Conservation (phyloP, 129 eudicot genomes). For the Escallonia herrerae region DNA sequence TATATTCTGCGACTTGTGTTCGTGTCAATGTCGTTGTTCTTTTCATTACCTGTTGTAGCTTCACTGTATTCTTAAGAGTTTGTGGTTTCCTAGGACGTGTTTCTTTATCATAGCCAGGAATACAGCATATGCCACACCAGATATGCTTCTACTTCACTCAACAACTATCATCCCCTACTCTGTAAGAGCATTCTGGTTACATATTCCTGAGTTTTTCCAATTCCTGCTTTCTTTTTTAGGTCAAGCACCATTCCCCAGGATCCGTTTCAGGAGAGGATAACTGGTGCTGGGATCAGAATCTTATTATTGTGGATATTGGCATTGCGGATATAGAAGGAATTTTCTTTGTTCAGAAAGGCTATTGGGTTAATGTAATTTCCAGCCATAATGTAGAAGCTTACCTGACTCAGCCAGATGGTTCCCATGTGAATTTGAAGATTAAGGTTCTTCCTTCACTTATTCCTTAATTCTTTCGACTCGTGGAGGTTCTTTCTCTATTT, state of each 20-base stretch:
- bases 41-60: not conserved
- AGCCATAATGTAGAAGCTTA: conserved; percentile 83
- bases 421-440: conserved; percentile 63
- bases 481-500: too few relatives aligned
- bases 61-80: not conserved
- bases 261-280: conserved; percentile 51
- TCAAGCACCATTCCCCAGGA: conserved; percentile 48
- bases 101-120: not conserved
- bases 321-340: conserved; percentile 67
- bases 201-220: not conserved
- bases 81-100: not conserved
- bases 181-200: too few relatives aligned
- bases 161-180: not conserved
- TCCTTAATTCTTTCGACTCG: too few relatives aligned
- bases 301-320: conserved; percentile 47
- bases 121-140: not conserved
- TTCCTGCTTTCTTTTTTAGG: conserved; percentile 29
- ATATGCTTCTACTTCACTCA: not conserved
- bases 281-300: conserved; percentile 96
- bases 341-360: conserved; percentile 73
- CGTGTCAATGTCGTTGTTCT: not conserved
- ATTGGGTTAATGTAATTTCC: conserved; percentile 74
- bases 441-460: conserved; percentile 39
- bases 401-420: conserved; percentile 57
- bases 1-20: too few relatives aligned